Evolutionary conservation across 2,329 filamentous ascomycete genomes (phyloP).

Genomic region (Teratosphaeria destructans): DNA sequence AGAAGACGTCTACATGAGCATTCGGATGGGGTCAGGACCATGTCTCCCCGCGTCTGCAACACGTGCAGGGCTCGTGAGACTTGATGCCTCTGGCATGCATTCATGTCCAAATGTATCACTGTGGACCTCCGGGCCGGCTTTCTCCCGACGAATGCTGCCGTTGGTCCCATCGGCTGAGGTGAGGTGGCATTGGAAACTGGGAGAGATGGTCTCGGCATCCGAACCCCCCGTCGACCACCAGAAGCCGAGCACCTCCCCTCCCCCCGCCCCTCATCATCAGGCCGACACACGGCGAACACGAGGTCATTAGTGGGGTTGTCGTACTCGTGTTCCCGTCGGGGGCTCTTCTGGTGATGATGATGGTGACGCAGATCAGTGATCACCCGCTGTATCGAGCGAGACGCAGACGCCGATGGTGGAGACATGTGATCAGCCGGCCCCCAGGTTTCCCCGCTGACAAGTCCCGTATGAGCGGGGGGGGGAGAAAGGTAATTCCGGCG

Average conservation of each 20-base stretch:
- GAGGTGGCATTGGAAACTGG: not conserved
- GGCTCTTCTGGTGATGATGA: too few species aligned
- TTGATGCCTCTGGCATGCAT: not conserved
- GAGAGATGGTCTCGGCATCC: not conserved
- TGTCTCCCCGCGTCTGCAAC: too few species aligned
- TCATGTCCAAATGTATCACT: too few species aligned
- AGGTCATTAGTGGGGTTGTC: too few species aligned
- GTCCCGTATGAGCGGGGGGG: not conserved
- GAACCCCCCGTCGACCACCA: too few species aligned
- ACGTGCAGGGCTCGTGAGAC: not conserved
- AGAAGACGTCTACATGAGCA: not conserved
- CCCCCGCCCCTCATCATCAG: not conserved
- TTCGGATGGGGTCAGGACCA: too few species aligned
- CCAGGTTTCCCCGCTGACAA: not conserved
- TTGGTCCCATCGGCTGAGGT: not conserved
- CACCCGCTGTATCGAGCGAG: not conserved
- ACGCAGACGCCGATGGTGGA: not conserved
- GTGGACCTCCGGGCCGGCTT: not conserved
- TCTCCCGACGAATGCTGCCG: not conserved
- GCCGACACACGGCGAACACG: too few species aligned
- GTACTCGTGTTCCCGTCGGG: too few species aligned
- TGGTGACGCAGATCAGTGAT: too few species aligned
- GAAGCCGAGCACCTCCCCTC: not conserved
- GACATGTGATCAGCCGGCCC: accelerated
- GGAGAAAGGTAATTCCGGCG: not conserved